A percentile compares a stretch with the other conserved stretches of the same genome.
Evolutionary conservation across 768 basidiomycete species (phyloP).

Genomic region (Sarcodon aspratus): DNA sequence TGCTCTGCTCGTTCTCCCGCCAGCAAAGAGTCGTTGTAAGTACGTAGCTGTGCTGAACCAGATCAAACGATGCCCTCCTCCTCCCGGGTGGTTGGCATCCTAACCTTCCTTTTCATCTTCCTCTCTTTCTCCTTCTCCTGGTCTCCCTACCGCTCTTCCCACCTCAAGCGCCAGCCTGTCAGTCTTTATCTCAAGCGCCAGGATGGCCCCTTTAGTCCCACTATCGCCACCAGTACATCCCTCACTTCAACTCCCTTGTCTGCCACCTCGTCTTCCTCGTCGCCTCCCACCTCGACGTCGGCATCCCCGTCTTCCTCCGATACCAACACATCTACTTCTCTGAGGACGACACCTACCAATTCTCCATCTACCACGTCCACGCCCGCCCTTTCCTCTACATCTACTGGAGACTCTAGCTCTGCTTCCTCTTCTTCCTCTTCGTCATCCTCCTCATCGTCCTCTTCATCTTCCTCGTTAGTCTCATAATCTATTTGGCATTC

Average conservation of each 20-base stretch:
- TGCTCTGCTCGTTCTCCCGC: too few species aligned
- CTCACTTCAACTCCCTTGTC: constrained; percentile 2
- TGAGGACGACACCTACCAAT: neutral
- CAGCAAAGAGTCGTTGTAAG: neutral
- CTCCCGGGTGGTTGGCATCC: neutral
- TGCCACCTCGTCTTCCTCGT: neutral
- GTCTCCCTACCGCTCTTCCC: neutral
- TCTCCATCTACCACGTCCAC: neutral
- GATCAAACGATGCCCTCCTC: neutral
- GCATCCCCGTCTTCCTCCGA: constrained; percentile 5
- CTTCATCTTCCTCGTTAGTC: neutral
- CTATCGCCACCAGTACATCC: neutral
- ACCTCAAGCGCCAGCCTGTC: neutral
- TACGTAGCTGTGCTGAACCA: neutral
- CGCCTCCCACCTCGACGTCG: neutral
- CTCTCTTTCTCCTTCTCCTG: neutral
- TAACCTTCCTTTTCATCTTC: neutral
- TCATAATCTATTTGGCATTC: constrained; percentile 5
- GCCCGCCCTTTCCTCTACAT: neutral
- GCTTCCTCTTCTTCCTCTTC: constrained; percentile 1
- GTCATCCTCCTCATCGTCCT: constrained; percentile 4
- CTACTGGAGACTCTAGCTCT: neutral
- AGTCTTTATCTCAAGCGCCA: neutral
- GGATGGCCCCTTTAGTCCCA: neutral
- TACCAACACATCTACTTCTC: constrained; percentile 4